Conservation (phyloP, 176 grass and related monocot species). For the Carex cristatella region DNA sequence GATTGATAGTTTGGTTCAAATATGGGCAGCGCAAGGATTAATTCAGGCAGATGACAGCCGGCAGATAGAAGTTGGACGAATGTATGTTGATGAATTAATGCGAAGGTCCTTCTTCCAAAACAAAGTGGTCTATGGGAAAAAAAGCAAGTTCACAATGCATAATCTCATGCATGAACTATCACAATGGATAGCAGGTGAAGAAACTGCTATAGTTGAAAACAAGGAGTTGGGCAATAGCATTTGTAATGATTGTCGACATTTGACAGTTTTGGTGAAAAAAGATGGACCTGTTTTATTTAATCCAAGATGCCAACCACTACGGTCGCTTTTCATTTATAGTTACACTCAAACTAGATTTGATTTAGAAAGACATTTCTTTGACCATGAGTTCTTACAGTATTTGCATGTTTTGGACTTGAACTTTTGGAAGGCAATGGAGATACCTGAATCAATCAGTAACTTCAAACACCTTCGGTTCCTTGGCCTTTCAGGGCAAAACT, state of each 20-base stretch:
- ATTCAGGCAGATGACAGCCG: not conserved
- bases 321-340: conserved; percentile 5
- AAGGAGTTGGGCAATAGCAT: not conserved
- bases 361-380: conserved; percentile 17
- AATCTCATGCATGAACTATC: conserved; percentile 46
- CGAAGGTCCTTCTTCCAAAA: conserved; percentile 30
- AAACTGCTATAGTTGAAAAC: conserved; percentile 22
- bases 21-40: conserved; percentile 40
- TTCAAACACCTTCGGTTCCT: conserved; percentile 46
- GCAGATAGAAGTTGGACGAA: conserved; percentile 24
- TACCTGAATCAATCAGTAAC: conserved; percentile 10
- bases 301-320: not conserved
- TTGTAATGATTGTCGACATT: not conserved
- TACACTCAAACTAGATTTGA: conserved; percentile 25
- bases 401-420: conserved; percentile 13
- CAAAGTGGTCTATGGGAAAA: not conserved
- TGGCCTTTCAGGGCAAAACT: conserved; percentile 8
- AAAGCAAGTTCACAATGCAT: conserved; percentile 27
- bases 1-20: conserved; percentile 31
- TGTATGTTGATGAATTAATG: conserved; percentile 29
- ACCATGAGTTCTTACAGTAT: not conserved
- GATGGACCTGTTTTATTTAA: not conserved
- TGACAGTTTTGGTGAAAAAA: not conserved
- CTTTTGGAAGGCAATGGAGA: conserved; percentile 5
- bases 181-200: not conserved